Base-by-base conservation (phyloP, 1,284 basidiomycete genomes). In the Moesziomyces parantarcticus region DNA sequence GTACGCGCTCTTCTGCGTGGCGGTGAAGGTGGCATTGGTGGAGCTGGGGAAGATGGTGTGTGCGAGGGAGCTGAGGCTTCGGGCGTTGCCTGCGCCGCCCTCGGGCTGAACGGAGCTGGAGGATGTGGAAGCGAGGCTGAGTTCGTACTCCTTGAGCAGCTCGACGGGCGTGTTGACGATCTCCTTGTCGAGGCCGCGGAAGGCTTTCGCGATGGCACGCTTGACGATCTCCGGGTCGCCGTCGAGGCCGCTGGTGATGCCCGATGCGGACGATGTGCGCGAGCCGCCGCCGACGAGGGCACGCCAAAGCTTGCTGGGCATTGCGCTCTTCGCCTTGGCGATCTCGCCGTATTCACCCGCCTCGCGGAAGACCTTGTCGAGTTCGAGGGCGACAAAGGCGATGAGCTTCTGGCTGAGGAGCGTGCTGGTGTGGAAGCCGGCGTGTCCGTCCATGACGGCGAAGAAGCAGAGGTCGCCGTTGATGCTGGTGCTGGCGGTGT, bases 391-490 rank as follows among this genome's bases (percentile, higher is more conserved):
- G 50, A 97, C 90, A 13, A 92, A 91, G 34, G 92, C 92, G 66
- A 98, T 92, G 62, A 99, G 89, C 61, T 92, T 88, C 54, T 91
- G 90, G 2, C 92, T 90, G 32, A 99, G 89, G 29, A 97, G 87
- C 59, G 89, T 88, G 5, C 92, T 94, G 1, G 97, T 99, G 58
- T 93, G 88, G 70, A 81, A 87, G 1, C 94, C 97, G 1, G 89
- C 88, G 83, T 99, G 97, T 2, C 97, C 97, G 81, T 99, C 97
- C 89, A 95, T 91, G 26, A 97, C 90, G 1, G 92, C 87, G 77
- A 93, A 94, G 84, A 96, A 91, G 50, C 77, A 79, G 22, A 79
- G 65, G 49, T 79, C 77, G 10, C 77, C 77, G 39, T 74, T 77
- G 6, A 68, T 62, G 25, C 43, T 67, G 39, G 42, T 50, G n/a